A percentile compares a stretch with the other conserved stretches of the same genome.
phyloP scores from a whole-genome alignment of 2,329 filamentous ascomycete genomes.

The Juglanconis oblonga region DNA sequence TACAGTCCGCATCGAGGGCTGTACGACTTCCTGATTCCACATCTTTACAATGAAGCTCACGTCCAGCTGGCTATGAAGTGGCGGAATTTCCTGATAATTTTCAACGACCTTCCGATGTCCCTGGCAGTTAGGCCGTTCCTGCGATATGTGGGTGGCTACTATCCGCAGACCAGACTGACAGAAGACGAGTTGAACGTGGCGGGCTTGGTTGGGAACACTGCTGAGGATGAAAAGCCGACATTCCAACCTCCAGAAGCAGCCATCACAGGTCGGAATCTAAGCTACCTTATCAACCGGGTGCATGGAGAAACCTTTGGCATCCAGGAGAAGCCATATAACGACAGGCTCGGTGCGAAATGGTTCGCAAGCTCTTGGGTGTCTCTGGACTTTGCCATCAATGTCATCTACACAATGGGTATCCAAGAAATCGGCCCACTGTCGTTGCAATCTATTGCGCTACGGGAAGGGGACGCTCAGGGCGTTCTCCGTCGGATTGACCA shows the following conservation, averaged over 20 bases:
- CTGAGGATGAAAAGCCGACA: slow-evolving; percentile 6
- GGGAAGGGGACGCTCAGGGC: slow-evolving; percentile 54
- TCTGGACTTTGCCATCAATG: slow-evolving; percentile 67
- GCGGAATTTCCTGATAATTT: slow-evolving; percentile 40
- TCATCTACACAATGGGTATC: slow-evolving; percentile 69
- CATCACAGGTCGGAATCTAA: slow-evolving; percentile 22
- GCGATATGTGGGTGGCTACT: slow-evolving; percentile 45
- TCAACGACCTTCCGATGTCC: slow-evolving; percentile 39
- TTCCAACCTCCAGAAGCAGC: slow-evolving; percentile 6
- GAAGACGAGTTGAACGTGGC: slow-evolving; percentile 33
- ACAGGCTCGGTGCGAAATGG: slow-evolving; percentile 72
- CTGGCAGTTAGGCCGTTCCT: slow-evolving; percentile 46
- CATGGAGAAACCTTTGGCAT: slow-evolving; percentile 38
- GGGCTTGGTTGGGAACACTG: slow-evolving; percentile 22
- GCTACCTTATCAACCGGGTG: slow-evolving; percentile 35
- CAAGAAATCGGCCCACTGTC: slow-evolving; percentile 71
- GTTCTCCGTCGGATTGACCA: slow-evolving; percentile 59
- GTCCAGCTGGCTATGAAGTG: slow-evolving; percentile 44
- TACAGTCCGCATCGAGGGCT: slow-evolving; percentile 39
- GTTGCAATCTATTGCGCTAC: slow-evolving; percentile 71
- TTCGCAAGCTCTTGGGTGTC: slow-evolving; percentile 73
- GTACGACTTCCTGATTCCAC: slow-evolving; percentile 51
- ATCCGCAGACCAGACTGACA: slow-evolving; percentile 35
- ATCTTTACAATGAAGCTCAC: slow-evolving; percentile 46
- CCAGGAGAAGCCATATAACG: slow-evolving; percentile 53